Evolutionary conservation across 2,329 filamentous ascomycete genomes (phyloP).

Genomic region (Fonsecaea erecta): DNA sequence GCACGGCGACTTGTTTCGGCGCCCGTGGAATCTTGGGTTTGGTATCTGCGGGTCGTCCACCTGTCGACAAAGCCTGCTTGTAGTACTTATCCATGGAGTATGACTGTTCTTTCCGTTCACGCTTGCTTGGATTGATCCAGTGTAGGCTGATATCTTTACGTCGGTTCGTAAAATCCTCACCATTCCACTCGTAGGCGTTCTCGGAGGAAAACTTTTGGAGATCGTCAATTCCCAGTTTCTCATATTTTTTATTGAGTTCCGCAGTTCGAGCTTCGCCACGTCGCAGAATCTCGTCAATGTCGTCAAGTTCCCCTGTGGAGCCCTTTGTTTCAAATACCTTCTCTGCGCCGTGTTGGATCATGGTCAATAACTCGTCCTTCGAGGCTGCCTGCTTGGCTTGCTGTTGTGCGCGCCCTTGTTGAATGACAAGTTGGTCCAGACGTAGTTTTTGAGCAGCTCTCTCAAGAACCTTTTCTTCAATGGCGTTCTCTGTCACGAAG

Average conservation of each 20-base stretch:
- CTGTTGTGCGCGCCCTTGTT: conserved; percentile 91
- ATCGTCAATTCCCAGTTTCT: conserved; percentile 95
- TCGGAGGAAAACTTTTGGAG: conserved; percentile 97
- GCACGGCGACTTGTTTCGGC: conserved; percentile 86
- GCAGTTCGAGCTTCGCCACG: conserved; percentile 89
- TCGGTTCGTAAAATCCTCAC: conserved; percentile 87
- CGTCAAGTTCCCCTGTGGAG: conserved; percentile 68
- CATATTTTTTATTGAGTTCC: conserved; percentile 88
- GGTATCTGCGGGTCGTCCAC: conserved; percentile 73
- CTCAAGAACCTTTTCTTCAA: conserved; percentile 97
- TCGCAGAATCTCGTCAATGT: conserved; percentile 85
- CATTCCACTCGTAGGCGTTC: conserved; percentile 98
- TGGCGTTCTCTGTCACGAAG: conserved; percentile 96
- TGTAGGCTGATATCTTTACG: conserved; percentile 91
- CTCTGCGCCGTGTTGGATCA: conserved; percentile 99
- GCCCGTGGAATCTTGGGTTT: conserved; percentile 96
- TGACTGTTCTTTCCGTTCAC: conserved; percentile 95
- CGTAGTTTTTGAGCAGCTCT: conserved; percentile 95
- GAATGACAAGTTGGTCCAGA: conserved; percentile 95
- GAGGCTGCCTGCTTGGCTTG: conserved; percentile 89
- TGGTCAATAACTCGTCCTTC: conserved; percentile 92
- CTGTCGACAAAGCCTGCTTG: conserved; percentile 82
- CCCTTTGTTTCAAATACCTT: conserved; percentile 83
- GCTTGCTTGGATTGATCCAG: conserved; percentile 98
- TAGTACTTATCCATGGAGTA: conserved; percentile 99